Evolutionary conservation across 176 grass and related monocot species (phyloP), one percentile per base, ranked within the genome.

Genomic region (Aegilops longissima): DNA sequence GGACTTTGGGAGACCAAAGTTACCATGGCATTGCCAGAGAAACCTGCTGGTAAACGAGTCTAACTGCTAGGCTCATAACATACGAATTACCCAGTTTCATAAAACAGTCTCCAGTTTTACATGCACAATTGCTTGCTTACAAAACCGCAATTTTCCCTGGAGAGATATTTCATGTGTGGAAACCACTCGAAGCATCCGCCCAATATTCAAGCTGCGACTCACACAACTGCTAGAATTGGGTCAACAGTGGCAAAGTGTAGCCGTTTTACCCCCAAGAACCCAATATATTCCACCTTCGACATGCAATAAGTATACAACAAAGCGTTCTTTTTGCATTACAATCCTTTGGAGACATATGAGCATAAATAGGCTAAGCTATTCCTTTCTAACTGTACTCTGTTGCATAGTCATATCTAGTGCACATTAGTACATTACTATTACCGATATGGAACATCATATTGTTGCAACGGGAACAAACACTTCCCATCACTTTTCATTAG

Each of bases 381-480:
- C 4, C 18, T 76, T 81, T 68, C 45, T 45, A 80, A 74, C 42
- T 42, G n/a, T 45, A 16, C n/a, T 73, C 31, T 63, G 36, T 70
- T 39, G n/a, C 56, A 89, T 44, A 27, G 52, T 68, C 47, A 81
- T 27, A 77, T 4, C 13, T 47, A 72, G 73, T 75, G 33, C 62
- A 77, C 34, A 30, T 16, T 56, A 56, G 5, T 20, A 56, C 17
- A 51, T 51, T 21, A 20, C 25, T 77, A 39, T 44, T 56, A 82
- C 20, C 30, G n/a, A 45, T 51, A 66, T 81, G 44, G 11, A 35
- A 36, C 36, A 61, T 61, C 70, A n/a, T 69, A 25, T 17, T 81
- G 78, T 33, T 44, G 49, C 18, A 56, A 61, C 76, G 21, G 59
- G 64, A 90, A 78, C 30, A 83, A 78, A 71, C 12, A 54, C 5